Evolutionary conservation across 495 filamentous ascomycete genomes (phyloP).

Genomic region (Aspergillus steynii): DNA sequence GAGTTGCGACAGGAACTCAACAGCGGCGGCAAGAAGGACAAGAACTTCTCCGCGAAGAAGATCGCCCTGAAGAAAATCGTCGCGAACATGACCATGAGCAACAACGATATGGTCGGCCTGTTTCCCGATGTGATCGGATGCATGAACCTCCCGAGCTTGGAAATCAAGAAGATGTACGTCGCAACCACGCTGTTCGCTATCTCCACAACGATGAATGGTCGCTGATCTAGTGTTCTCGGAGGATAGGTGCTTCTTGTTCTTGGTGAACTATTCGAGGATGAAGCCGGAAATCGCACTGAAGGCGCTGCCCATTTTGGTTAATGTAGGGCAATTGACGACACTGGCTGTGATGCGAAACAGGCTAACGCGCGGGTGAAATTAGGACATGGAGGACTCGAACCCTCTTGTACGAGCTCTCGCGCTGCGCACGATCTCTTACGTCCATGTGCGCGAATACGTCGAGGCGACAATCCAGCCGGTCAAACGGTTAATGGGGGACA

Average conservation of each 20-base stretch:
- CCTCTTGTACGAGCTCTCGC: slow-evolving; percentile 92
- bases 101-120: slow-evolving; percentile 98
- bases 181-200: neutral
- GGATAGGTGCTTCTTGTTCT: slow-evolving; percentile 89
- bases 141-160: slow-evolving; percentile 90
- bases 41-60: slow-evolving; percentile 95
- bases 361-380: slow-evolving; percentile 9
- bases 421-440: slow-evolving; percentile 93
- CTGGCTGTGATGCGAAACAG: slow-evolving; percentile 7
- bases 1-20: slow-evolving; percentile 94
- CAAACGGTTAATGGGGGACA: slow-evolving; percentile 79
- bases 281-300: slow-evolving; percentile 94
- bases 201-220: slow-evolving; percentile 10
- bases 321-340: slow-evolving; percentile 53
- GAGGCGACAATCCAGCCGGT: slow-evolving; percentile 84
- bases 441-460: slow-evolving; percentile 96
- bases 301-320: slow-evolving; percentile 82
- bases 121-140: slow-evolving; percentile 94
- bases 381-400: slow-evolving; percentile 95
- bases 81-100: slow-evolving; percentile 99
- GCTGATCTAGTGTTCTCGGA: slow-evolving; percentile 21
- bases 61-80: slow-evolving; percentile 99
- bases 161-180: slow-evolving; percentile 99
- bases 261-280: slow-evolving; percentile 95
- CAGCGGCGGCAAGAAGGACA: slow-evolving; percentile 95